Conservation (phyloP, 306 rosid genomes). For the Rosa rugosa region DNA sequence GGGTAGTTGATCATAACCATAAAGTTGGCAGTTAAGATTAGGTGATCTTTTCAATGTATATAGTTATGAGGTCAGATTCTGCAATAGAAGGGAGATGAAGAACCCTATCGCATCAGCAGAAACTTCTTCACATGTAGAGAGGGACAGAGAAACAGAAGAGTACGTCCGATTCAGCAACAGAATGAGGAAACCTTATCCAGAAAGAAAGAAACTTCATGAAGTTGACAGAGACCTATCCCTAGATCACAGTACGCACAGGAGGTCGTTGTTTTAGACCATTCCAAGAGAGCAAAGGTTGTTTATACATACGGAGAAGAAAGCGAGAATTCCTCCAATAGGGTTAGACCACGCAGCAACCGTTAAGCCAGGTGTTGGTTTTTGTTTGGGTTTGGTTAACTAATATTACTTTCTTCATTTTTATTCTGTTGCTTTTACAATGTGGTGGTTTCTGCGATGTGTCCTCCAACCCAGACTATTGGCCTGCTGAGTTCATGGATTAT, state of each 20-base stretch:
- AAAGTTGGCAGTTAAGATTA: conserved; percentile 21
- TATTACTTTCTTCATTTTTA: background rate
- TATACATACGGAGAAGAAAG: background rate
- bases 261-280: background rate
- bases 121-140: conserved; percentile 21
- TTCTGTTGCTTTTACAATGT: background rate
- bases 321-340: background rate
- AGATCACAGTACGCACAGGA: background rate
- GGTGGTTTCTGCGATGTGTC: background rate
- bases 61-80: background rate
- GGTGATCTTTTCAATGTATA: conserved; percentile 5
- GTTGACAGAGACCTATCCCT: background rate
- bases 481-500: background rate
- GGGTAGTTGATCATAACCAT: background rate
- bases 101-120: conserved; percentile 5
- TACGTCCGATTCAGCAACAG: background rate
- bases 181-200: conserved; percentile 12
- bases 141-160: background rate
- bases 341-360: background rate
- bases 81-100: background rate
- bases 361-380: background rate
- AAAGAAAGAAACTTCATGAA: background rate
- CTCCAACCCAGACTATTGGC: background rate
- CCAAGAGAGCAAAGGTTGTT: background rate
- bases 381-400: background rate